Evolutionary conservation across 225 moss, liverwort and hornwort species (phyloP), one percentile per base, ranked within the genome.

Genomic region (Straminergon stramineum): DNA sequence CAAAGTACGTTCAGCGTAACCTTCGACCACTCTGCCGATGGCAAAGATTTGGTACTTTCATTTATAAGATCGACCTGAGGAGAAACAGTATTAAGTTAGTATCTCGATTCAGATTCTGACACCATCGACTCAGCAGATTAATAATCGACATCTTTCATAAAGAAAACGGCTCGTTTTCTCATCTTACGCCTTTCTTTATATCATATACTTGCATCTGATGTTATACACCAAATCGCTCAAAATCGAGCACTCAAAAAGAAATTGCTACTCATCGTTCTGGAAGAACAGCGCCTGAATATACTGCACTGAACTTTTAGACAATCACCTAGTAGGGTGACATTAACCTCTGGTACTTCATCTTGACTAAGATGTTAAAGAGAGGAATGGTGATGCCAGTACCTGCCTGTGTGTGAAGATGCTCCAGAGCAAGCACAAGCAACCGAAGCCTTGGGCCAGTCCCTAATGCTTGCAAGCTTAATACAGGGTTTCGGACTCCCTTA

Each of bases 371-470:
- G 87, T 48, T 56, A 56, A 81, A 87, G 95, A 90, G 90, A 79
- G 79, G 88, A 81, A 82, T 88, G 91, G 91, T 95, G 93, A 88
- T 92, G 93, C 92, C 95, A 95, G 95, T 96, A 95, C 99, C 97
- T 99, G 97, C 99, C 99, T 99, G 96, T 93, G 93, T 96, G 90
- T 95, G 95, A 95, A 99, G 95, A 92, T 96, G 93, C 85, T 95
- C 93, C 92, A 97, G 75, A 90, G 97, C 91, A 76, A 85, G 91
- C 84, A 92, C 89, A 82, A 99, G 93, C 93, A 99, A 93, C 41
- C 92, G 93, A 65, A 97, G 91, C 79, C 94, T 95, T 75, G 99
- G 93, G 68, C 95, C 92, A 85, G 92, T 90, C 45, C 94, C 90
- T 90, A 99, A 87, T 62, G 96, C 99, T 91, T 99, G 97, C 92